Evolutionary conservation across 179 eudicot genomes (phyloP).

Genomic region (Spergularia azorica): DNA sequence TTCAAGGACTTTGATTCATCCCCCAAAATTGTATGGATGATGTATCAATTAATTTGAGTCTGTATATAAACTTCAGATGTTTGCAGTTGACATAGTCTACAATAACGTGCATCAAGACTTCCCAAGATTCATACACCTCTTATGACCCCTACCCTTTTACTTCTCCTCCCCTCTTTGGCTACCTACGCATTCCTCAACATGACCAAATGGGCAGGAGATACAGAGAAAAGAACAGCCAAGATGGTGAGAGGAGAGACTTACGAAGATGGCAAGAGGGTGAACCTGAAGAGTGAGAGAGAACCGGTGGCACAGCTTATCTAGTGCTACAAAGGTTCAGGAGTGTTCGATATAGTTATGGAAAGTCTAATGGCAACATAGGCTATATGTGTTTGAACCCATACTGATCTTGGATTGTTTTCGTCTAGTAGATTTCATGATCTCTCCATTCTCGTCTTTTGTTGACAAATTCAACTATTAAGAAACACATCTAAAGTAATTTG

Average conservation of each 20-base stretch:
- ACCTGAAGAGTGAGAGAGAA: conserved; percentile 1
- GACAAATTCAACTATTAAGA: not conserved
- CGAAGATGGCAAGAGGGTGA: not conserved
- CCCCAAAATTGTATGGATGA: too few species aligned
- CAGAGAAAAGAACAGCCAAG: not conserved
- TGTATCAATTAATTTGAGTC: too few species aligned
- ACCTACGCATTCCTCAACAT: too few species aligned
- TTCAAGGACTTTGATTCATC: too few species aligned
- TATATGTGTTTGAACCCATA: not conserved
- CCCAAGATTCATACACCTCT: too few species aligned
- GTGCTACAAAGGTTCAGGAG: not conserved
- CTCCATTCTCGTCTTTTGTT: not conserved
- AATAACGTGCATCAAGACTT: too few species aligned
- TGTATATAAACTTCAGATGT: too few species aligned
- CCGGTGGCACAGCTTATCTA: not conserved
- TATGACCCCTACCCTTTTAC: too few species aligned
- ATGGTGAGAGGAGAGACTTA: not conserved
- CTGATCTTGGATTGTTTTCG: not conserved
- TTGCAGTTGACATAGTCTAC: too few species aligned
- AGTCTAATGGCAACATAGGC: not conserved
- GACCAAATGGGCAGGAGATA: not conserved
- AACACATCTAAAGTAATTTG: not conserved
- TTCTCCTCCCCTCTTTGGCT: too few species aligned
- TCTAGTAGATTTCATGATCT: not conserved
- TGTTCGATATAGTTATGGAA: not conserved